Evolutionary conservation across 2,329 filamentous ascomycete species (phyloP).

Genomic region (Sordariomycetes sp.): DNA sequence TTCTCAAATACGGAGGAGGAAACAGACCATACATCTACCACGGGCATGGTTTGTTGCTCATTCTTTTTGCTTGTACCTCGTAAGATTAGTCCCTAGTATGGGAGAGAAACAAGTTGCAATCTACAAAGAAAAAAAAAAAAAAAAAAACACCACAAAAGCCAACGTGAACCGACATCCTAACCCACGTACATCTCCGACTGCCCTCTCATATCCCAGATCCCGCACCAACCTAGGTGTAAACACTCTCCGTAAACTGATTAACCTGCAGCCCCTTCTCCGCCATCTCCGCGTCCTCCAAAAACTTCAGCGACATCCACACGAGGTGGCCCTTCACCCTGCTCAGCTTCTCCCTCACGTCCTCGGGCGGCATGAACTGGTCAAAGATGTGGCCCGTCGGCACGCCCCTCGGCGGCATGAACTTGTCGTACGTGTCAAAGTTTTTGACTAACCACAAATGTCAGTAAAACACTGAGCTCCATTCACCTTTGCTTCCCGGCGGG

Average conservation of each 20-base stretch:
- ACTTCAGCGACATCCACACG: slow-evolving; percentile 91
- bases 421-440: slow-evolving; percentile 82
- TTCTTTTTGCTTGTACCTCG: too few relatives aligned
- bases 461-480: neutral
- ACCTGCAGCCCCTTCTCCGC: slow-evolving; percentile 79
- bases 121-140: too few relatives aligned
- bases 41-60: too few relatives aligned
- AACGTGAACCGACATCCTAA: too few relatives aligned
- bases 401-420: slow-evolving; percentile 56
- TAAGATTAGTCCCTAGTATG: too few relatives aligned
- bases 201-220: too few relatives aligned
- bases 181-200: too few relatives aligned
- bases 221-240: slow-evolving; percentile 50
- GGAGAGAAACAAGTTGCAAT: too few relatives aligned
- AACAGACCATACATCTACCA: too few relatives aligned
- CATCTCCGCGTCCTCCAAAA: slow-evolving; percentile 74
- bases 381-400: slow-evolving; percentile 79
- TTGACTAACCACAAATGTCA: slow-evolving; percentile 39
- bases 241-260: slow-evolving; percentile 76
- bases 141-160: too few relatives aligned
- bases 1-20: too few relatives aligned
- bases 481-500: too few relatives aligned
- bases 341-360: slow-evolving; percentile 62
- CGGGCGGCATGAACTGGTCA: slow-evolving; percentile 59
- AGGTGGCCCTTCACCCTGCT: slow-evolving; percentile 75